Conservation (phyloP, 1,284 basidiomycete species). For the Chalciporus piperatoides region DNA sequence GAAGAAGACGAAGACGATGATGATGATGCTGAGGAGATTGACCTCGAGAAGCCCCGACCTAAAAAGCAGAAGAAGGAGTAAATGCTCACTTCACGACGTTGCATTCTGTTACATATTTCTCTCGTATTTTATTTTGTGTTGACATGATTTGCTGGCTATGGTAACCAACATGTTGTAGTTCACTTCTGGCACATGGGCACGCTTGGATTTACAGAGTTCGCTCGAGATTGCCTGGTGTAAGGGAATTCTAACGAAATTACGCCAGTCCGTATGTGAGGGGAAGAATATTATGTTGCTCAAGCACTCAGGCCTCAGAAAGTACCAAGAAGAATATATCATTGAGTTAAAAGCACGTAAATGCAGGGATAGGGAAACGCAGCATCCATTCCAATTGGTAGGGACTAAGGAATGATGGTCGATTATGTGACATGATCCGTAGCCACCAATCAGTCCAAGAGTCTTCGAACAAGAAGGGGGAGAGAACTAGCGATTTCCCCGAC, state of each 20-base stretch:
- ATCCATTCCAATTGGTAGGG: background rate
- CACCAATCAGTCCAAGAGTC: slow-evolving; percentile 20
- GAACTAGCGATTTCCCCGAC: slow-evolving; percentile 49
- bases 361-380: background rate
- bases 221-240: too few species aligned
- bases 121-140: slow-evolving; percentile 30
- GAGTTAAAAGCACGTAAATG: background rate
- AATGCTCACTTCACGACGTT: slow-evolving; percentile 19
- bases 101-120: slow-evolving; percentile 14
- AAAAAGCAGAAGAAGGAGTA: slow-evolving; percentile 68
- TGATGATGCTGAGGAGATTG: slow-evolving; percentile 75
- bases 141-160: slow-evolving; percentile 14
- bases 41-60: slow-evolving; percentile 71
- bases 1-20: slow-evolving; percentile 63
- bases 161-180: slow-evolving; percentile 6
- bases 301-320: too few species aligned
- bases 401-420: background rate
- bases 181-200: slow-evolving; percentile 1
- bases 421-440: background rate
- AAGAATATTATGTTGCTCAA: too few species aligned
- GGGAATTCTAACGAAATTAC: too few species aligned
- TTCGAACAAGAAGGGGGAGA: slow-evolving; percentile 49
- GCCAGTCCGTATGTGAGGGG: too few species aligned
- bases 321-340: background rate
- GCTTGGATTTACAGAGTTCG: background rate